A percentile compares a stretch with the other conserved stretches of the same genome.
phyloP scores from a whole-genome alignment of 345 rosid species.

The Acer negundo region DNA sequence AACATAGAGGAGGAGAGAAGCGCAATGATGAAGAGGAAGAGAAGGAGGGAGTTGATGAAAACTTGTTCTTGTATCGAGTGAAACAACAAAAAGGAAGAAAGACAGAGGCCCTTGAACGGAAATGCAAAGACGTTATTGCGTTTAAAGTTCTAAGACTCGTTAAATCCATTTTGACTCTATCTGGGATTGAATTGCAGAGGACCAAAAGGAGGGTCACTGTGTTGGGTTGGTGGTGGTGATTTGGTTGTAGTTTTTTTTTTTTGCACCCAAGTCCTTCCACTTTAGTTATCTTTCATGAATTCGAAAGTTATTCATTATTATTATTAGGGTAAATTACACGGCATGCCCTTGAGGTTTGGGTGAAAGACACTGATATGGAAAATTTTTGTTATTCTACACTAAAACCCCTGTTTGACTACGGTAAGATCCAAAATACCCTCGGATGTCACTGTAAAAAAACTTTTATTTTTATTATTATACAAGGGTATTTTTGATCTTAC shows the following conservation, averaged over 20 bases:
- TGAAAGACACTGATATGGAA: too few species aligned
- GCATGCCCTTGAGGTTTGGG: too few species aligned
- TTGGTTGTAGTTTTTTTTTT: background rate
- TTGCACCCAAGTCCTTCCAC: background rate
- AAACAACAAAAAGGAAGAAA: constrained; percentile 31
- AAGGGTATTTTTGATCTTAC: too few species aligned
- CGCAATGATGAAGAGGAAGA: constrained; percentile 18
- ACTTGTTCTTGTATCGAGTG: constrained; percentile 34
- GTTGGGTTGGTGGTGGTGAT: background rate
- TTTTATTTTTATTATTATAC: too few species aligned
- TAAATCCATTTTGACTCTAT: constrained; percentile 13
- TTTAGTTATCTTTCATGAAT: background rate
- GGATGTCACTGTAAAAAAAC: too few species aligned
- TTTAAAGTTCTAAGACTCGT: constrained; percentile 40
- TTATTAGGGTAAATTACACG: too few species aligned
- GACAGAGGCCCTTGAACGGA: constrained; percentile 31
- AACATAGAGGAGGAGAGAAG: constrained; percentile 39
- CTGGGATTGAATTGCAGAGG: background rate
- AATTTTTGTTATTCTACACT: too few species aligned
- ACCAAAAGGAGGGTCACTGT: background rate
- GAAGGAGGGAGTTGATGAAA: constrained; percentile 22
- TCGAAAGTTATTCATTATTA: too few species aligned
- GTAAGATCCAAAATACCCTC: too few species aligned
- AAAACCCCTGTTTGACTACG: too few species aligned
- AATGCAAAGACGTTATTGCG: constrained; percentile 30